A percentile compares a stretch with the other conserved stretches of the same genome.
Evolutionary conservation across 352 stramenopile species (phyloP).

Genomic region (Globisporangium perplexum): DNA sequence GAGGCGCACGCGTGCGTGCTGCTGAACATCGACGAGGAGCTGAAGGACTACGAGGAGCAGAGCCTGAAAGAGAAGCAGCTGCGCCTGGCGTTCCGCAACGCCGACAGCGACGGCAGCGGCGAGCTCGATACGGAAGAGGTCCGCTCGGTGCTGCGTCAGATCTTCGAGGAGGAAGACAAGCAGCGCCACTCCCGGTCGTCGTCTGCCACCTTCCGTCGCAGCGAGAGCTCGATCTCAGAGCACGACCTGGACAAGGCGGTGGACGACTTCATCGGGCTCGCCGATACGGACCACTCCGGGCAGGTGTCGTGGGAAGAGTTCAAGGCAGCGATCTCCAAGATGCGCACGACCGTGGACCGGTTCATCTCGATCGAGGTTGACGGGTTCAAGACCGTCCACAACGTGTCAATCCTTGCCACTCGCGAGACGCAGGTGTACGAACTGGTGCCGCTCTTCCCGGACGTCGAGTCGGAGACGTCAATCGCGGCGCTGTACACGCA

Average conservation of each 20-base stretch:
- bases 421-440: slow-evolving; percentile 78
- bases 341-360: slow-evolving; percentile 52
- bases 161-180: slow-evolving; percentile 67
- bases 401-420: slow-evolving; percentile 59
- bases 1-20: slow-evolving; percentile 58
- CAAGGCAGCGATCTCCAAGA: slow-evolving; percentile 78
- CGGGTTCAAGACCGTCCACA: slow-evolving; percentile 58
- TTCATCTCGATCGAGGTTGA: slow-evolving; percentile 78
- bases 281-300: slow-evolving; percentile 72
- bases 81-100: slow-evolving; percentile 68
- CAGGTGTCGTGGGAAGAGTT: slow-evolving; percentile 86
- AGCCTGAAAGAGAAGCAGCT: slow-evolving; percentile 85
- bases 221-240: slow-evolving; percentile 52
- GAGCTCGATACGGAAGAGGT: slow-evolving; percentile 79
- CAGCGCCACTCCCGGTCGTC: slow-evolving; percentile 18
- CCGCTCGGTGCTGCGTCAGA: slow-evolving; percentile 55
- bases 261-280: slow-evolving; percentile 73
- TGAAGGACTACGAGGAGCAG: slow-evolving; percentile 65
- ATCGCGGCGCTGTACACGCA: slow-evolving; percentile 65
- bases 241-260: slow-evolving; percentile 49
- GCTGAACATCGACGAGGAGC: slow-evolving; percentile 58
- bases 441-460: slow-evolving; percentile 63
- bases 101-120: slow-evolving; percentile 67
- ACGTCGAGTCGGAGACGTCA: slow-evolving; percentile 61
- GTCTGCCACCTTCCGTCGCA: slow-evolving; percentile 15